Conservation (phyloP, 2,329 filamentous ascomycete genomes). For the Periconia sp. region DNA sequence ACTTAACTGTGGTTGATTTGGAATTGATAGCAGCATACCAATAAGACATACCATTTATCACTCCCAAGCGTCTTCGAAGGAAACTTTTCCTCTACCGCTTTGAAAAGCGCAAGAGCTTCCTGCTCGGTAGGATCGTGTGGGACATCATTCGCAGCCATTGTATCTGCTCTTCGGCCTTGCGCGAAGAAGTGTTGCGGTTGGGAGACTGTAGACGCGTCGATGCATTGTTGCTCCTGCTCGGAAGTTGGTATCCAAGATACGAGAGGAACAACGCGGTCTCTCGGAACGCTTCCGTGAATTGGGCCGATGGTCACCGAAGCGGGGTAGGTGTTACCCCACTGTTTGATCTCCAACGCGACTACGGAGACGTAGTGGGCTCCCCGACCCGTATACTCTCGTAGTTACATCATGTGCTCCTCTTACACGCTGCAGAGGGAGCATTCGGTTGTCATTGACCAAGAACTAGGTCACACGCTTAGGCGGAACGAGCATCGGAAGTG, state of each 20-base stretch:
- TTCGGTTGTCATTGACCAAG: no score
- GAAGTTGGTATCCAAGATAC: constrained; percentile 1
- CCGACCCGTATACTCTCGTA: no score
- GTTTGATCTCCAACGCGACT: no score
- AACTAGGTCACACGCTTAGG: no score
- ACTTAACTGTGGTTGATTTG: constrained; percentile 11
- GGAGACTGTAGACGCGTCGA: no score
- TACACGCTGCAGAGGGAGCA: no score
- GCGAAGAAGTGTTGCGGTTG: no score
- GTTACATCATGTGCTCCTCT: no score
- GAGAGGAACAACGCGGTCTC: constrained; percentile 1
- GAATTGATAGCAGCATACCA: constrained; percentile 31
- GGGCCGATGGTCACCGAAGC: constrained; percentile 3
- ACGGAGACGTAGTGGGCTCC: not conserved
- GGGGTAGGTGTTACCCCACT: no score
- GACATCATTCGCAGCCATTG: constrained; percentile 20
- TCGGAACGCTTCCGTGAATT: constrained; percentile 6
- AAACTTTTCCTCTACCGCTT: constrained; percentile 51
- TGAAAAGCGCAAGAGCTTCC: constrained; percentile 50
- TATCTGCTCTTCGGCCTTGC: not conserved
- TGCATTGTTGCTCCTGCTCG: not conserved
- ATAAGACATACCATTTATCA: constrained; percentile 56
- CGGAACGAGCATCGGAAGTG: no score
- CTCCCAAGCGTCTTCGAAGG: constrained; percentile 49
- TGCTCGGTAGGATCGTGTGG: constrained; percentile 43